A percentile compares a stretch with the other conserved stretches of the same genome.
Evolutionary conservation across 2,329 filamentous ascomycete genomes (phyloP).

Genomic region (Botrytis elliptica): DNA sequence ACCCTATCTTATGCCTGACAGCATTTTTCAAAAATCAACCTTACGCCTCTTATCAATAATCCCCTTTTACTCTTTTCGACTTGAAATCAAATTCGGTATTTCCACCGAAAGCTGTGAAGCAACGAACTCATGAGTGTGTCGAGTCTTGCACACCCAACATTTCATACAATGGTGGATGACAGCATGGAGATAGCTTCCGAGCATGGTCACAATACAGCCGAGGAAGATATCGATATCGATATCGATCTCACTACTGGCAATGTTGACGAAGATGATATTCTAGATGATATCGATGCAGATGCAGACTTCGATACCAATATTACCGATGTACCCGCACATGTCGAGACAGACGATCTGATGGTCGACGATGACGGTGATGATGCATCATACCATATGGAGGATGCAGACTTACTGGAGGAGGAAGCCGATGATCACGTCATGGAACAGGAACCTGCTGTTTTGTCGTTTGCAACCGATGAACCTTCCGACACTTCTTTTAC

Average conservation of each 20-base stretch:
- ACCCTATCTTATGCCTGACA: background rate
- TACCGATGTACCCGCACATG: slow-evolving; percentile 11
- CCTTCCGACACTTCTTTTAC: slow-evolving; percentile 6
- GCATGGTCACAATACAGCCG: slow-evolving; percentile 40
- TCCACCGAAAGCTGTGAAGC: background rate
- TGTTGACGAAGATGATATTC: slow-evolving; percentile 54
- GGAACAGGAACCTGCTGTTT: slow-evolving; percentile 27
- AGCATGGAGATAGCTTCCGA: slow-evolving; percentile 56
- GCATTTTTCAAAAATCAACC: background rate
- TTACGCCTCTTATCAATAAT: background rate
- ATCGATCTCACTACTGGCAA: slow-evolving; percentile 49
- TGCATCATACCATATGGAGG: slow-evolving; percentile 42
- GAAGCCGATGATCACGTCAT: slow-evolving; percentile 28
- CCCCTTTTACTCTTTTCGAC: background rate
- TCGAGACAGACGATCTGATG: slow-evolving; percentile 47
- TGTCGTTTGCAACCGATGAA: slow-evolving; percentile 24
- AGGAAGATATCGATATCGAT: slow-evolving; percentile 59
- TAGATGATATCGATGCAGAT: slow-evolving; percentile 49
- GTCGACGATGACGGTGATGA: slow-evolving; percentile 44
- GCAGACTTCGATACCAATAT: slow-evolving; percentile 36
- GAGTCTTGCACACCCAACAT: slow-evolving; percentile 11
- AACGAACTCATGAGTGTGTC: slow-evolving; percentile 16
- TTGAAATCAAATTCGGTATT: background rate
- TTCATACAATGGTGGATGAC: slow-evolving; percentile 42
- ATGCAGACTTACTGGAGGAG: slow-evolving; percentile 35